A percentile compares a stretch with the other conserved stretches of the same genome.
Conservation (phyloP, 768 basidiomycete genomes). For the Cystobasidium ongulense region DNA sequence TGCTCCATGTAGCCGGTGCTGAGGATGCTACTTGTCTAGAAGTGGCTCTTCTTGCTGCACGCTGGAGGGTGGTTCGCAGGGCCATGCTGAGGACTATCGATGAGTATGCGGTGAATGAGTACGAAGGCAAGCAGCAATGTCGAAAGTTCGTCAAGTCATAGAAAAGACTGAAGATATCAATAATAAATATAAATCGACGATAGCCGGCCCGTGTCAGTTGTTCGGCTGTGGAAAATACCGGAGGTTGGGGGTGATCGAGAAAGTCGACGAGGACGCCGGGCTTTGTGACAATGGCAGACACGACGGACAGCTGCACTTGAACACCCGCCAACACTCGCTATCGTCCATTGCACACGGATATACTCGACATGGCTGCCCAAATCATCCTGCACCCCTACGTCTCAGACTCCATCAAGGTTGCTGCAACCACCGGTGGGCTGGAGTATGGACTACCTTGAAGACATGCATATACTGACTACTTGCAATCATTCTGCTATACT, state of each 20-base stretch:
- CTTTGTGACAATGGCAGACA: not conserved
- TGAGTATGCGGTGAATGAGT: not conserved
- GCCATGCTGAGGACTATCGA: not conserved
- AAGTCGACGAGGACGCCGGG: not conserved
- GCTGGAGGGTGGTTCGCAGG: not conserved
- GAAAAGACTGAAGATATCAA: too few relatives aligned
- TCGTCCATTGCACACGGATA: not conserved
- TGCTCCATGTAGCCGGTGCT: not conserved
- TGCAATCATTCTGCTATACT: not conserved
- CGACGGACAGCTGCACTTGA: not conserved
- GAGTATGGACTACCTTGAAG: not conserved
- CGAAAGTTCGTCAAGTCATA: too few relatives aligned
- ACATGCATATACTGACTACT: conserved; percentile 11
- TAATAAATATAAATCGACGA: too few relatives aligned
- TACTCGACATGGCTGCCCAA: not conserved
- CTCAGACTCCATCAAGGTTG: conserved; percentile 25
- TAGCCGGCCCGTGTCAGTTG: not conserved
- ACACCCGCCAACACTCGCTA: too few relatives aligned
- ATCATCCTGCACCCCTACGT: conserved; percentile 23
- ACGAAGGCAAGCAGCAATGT: too few relatives aligned
- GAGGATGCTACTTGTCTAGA: too few relatives aligned
- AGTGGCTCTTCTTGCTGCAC: not conserved
- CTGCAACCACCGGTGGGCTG: conserved; percentile 18
- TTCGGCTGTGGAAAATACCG: not conserved
- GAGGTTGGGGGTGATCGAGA: not conserved